Base-by-base conservation (phyloP, 805 yeast genomes). In the Millerozyma acaciae region DNA sequence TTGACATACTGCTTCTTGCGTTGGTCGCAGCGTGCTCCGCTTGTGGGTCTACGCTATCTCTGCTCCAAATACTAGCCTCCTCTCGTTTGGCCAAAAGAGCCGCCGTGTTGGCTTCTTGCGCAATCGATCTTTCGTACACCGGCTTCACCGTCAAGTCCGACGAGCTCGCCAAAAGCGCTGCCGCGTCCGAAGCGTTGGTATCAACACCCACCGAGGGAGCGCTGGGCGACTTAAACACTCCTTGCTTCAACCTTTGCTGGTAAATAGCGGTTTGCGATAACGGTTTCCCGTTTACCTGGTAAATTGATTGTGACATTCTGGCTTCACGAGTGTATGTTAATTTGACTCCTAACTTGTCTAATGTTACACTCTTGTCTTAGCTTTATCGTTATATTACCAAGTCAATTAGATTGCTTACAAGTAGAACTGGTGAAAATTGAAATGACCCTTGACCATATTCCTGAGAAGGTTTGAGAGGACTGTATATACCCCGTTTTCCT, bases 261-360 rank as follows among this genome's bases (percentile, higher is more conserved):
- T 83, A 84, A 35, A 80, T 59, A 5, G 93, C 93, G 52, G 80
- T 85, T 45, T 75, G 77, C 26, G 86, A 78, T 36, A 84, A 65
- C 8, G 86, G 87, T 48, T 76, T 77, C 7, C 86, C 89, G 43
- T 75, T 68, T 28, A 76, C 68, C 51, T 81, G 87, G 55, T 84
- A 84, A 32, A 76, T 78, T 21, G 65, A 53, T 30, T 52, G 51
- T 14, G 70, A 58, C 68, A 63, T 64, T 22, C 16, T 20, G 22
- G 22, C 8, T 8, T 20, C 22, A n/a, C n/a, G n/a, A n/a, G n/a
- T n/a, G n/a, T n/a, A n/a, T n/a, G n/a, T n/a, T n/a, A n/a, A n/a
- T n/a, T n/a, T n/a, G n/a, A n/a, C n/a, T n/a, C n/a, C n/a, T n/a
- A n/a, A n/a, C n/a, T n/a, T n/a, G n/a, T n/a, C n/a, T n/a, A n/a